Conservation (phyloP, 139 green algal species). For the Gonium pectorale region DNA sequence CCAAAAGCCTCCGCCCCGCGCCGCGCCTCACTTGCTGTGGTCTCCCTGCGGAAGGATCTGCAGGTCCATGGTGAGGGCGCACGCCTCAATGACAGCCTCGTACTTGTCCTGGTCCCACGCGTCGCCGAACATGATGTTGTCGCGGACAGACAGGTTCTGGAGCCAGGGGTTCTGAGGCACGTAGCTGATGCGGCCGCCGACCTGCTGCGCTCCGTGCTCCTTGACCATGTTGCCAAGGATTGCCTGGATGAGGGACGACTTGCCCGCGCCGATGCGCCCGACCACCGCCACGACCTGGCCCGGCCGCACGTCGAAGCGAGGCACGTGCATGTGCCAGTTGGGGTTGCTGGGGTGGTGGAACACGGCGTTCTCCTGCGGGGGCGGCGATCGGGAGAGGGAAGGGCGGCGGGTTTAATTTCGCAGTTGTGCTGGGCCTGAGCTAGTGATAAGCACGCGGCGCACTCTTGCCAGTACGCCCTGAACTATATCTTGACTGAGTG, state of each 20-base stretch:
- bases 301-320: constrained; percentile 48
- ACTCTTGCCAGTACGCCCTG: no score
- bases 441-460: not conserved
- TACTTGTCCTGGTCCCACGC: constrained; percentile 59
- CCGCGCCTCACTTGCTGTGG: constrained; percentile 38
- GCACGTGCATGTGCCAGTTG: constrained; percentile 59
- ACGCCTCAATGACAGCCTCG: constrained; percentile 62
- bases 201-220: constrained; percentile 42
- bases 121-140: constrained; percentile 75
- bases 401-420: not conserved
- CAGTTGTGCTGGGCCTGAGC: not conserved
- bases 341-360: constrained; percentile 61
- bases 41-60: constrained; percentile 70
- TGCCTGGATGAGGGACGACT: constrained; percentile 60
- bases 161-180: constrained; percentile 75
- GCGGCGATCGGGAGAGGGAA: not conserved
- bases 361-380: constrained; percentile 54
- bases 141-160: constrained; percentile 73
- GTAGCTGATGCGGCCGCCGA: constrained; percentile 53
- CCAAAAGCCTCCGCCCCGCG: not conserved
- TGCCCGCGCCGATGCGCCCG: constrained; percentile 65
- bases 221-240: constrained; percentile 69
- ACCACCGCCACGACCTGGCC: constrained; percentile 70
- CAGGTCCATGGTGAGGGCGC: constrained; percentile 67
- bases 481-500: no score